These are phyloP conservation scores for Ensete ventricosum DNA, from an alignment of 176 grass and related monocot genomes.

Conservation along the genomic window DNA sequence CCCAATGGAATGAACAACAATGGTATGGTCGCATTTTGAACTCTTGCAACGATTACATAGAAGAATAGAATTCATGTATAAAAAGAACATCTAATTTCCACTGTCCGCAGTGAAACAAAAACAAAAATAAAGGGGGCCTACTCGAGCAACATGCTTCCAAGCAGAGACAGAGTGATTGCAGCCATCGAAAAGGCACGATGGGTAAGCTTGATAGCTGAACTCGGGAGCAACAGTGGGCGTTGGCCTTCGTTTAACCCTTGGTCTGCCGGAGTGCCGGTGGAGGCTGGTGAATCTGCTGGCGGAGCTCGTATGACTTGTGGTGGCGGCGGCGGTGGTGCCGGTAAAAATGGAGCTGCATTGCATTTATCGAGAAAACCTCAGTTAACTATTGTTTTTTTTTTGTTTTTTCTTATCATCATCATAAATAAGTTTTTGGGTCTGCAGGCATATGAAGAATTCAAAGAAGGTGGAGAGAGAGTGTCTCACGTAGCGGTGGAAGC, in stretches of 20 bases:
- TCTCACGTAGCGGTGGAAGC: slow-evolving; percentile 49
- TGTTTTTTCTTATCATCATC: too few relatives aligned
- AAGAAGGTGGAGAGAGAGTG: neutral
- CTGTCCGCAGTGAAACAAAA: neutral
- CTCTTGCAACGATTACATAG: neutral
- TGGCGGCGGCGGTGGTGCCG: neutral
- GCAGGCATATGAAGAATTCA: too few relatives aligned
- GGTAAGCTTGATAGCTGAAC: neutral
- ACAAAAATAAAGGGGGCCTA: neutral
- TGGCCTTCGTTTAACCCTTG: neutral
- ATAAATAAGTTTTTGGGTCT: too few relatives aligned
- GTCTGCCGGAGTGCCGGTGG: neutral
- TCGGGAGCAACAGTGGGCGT: neutral
- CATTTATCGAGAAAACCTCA: too few relatives aligned
- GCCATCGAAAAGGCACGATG: neutral
- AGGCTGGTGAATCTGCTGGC: neutral
- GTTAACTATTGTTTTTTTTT: too few relatives aligned
- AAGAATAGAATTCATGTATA: neutral
- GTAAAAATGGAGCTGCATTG: neutral
- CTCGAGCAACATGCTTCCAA: neutral
- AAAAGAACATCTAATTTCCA: neutral
- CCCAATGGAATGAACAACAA: too few relatives aligned
- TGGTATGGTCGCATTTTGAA: too few relatives aligned
- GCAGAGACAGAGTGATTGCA: neutral
- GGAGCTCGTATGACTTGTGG: neutral